These are phyloP conservation scores for Acer saccharum DNA, from an alignment of 345 rosid genomes.

Conservation along the genomic window DNA sequence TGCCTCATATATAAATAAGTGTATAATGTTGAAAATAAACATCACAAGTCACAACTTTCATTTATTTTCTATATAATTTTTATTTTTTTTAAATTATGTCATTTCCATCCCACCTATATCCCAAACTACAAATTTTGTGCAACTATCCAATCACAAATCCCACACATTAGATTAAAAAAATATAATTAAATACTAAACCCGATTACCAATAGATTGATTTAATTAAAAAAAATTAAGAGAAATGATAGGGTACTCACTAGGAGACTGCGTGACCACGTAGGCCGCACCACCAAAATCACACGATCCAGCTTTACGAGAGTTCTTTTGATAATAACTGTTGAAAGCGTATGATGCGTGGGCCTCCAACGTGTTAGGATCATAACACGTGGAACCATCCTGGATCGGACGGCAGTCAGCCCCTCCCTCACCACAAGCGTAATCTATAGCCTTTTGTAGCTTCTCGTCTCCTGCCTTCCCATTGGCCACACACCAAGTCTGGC, in stretches of 20 bases:
- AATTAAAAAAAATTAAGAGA: background rate
- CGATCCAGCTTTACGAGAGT: slow-evolving; percentile 58
- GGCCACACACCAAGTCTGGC: slow-evolving; percentile 90
- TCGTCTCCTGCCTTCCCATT: slow-evolving; percentile 35
- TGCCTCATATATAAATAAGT: background rate
- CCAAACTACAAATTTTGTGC: background rate
- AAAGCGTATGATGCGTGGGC: slow-evolving; percentile 93
- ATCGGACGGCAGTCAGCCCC: slow-evolving; percentile 88
- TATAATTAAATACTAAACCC: background rate
- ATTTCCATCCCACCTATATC: background rate
- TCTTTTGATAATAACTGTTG: slow-evolving; percentile 87
- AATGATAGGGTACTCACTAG: slow-evolving; percentile 54
- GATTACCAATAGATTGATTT: background rate
- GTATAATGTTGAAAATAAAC: slow-evolving; percentile 1
- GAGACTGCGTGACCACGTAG: slow-evolving; percentile 65
- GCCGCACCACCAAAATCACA: slow-evolving; percentile 78
- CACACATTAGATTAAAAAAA: too few relatives aligned
- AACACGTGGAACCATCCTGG: slow-evolving; percentile 73
- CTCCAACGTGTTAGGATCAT: slow-evolving; percentile 52
- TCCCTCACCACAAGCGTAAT: slow-evolving; percentile 90
- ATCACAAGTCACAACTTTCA: background rate
- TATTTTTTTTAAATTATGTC: background rate
- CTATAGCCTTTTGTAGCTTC: slow-evolving; percentile 64
- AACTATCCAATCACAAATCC: background rate
- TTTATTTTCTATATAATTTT: background rate